phyloP scores from a whole-genome alignment of 805 yeast species.

The Ogataea haglerorum region DNA sequence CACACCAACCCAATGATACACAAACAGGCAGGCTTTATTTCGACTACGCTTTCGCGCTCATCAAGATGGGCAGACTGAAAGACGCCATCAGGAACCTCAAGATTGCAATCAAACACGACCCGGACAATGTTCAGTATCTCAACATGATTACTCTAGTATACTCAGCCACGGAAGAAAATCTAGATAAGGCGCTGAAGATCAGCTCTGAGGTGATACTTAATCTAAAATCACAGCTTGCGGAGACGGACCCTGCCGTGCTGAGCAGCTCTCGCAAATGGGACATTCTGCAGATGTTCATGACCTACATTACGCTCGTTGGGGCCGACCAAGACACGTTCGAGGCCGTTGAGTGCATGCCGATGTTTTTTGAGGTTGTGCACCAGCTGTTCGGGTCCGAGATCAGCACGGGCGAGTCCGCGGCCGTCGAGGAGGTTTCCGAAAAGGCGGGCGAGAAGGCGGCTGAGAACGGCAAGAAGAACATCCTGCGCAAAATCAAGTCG shows the following conservation, averaged over 20 bases:
- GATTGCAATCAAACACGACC: conserved; percentile 43
- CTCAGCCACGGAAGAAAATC: conserved; percentile 54
- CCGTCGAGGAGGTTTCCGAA: neutral
- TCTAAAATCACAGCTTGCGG: conserved; percentile 29
- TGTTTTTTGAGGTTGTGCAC: conserved; percentile 57
- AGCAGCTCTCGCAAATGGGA: conserved; percentile 37
- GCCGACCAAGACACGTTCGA: conserved; percentile 53
- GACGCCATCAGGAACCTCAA: conserved; percentile 47
- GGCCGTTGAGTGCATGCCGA: conserved; percentile 64
- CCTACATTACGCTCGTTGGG: conserved; percentile 70
- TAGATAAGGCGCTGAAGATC: conserved; percentile 33
- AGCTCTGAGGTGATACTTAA: conserved; percentile 56
- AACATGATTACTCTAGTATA: conserved; percentile 63
- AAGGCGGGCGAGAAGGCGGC: neutral
- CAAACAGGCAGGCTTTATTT: conserved; percentile 30
- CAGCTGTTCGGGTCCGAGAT: conserved; percentile 28
- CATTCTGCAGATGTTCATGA: conserved; percentile 65
- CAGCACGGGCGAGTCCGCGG: conserved; percentile 1
- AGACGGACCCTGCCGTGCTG: conserved; percentile 35
- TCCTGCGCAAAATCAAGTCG: conserved; percentile 14
- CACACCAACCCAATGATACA: conserved; percentile 13
- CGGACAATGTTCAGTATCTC: conserved; percentile 60
- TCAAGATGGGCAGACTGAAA: conserved; percentile 40
- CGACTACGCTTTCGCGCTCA: conserved; percentile 47
- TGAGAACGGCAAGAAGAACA: conserved; percentile 15